Percentiles rank a stretch among this genome's conserved stretches.
Evolutionary conservation across 2,329 filamentous ascomycete species (phyloP).

Genomic region (Fusarium solani-melongenae): DNA sequence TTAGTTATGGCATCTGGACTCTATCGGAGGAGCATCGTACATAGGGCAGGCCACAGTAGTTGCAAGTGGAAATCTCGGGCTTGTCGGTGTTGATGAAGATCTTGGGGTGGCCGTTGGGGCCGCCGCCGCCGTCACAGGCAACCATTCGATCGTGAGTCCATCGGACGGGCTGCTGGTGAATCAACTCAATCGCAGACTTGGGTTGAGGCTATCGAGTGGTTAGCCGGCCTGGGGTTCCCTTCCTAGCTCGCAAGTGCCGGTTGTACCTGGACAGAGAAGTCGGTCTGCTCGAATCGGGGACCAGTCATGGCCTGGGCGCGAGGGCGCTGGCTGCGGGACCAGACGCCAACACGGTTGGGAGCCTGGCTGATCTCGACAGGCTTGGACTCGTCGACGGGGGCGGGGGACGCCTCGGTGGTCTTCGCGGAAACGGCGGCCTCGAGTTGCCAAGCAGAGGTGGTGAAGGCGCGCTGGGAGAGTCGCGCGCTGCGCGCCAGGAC

Average conservation of each 20-base stretch:
- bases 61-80: conserved; percentile 89
- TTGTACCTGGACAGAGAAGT: conserved; percentile 89
- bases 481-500: conserved; percentile 58
- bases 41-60: conserved; percentile 93
- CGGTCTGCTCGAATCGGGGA: conserved; percentile 96
- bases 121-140: conserved; percentile 91
- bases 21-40: conserved; percentile 66
- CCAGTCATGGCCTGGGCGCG: conserved; percentile 88
- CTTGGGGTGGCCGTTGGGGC: conserved; percentile 87
- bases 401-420: conserved; percentile 56
- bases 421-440: conserved; percentile 55
- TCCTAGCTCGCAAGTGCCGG: conserved; percentile 3
- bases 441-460: conserved; percentile 59
- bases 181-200: conserved; percentile 90
- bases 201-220: conserved; percentile 77
- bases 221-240: conserved; percentile 28
- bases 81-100: conserved; percentile 99
- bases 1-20: not conserved
- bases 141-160: conserved; percentile 89
- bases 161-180: conserved; percentile 93
- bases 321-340: conserved; percentile 88
- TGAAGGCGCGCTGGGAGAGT: conserved; percentile 59
- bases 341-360: conserved; percentile 83
- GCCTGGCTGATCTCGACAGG: conserved; percentile 75
- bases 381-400: conserved; percentile 55